A percentile compares a stretch with the other conserved stretches of the same genome.
Evolutionary conservation across 1,284 basidiomycete species (phyloP).

Genomic region (Dichomitus squalens): DNA sequence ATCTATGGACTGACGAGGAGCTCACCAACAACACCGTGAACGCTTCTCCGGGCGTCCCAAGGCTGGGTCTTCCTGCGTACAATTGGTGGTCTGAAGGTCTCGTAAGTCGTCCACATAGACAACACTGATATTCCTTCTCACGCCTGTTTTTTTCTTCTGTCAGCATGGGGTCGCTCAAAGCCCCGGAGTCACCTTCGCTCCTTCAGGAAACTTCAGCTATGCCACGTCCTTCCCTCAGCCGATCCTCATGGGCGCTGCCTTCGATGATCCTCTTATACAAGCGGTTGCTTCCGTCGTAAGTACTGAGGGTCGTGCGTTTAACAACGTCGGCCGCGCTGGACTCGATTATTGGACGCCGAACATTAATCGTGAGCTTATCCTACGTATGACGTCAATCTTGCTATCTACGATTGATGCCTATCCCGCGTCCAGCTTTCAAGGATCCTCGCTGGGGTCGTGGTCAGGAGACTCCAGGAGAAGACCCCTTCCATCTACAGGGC

Average conservation of each 20-base stretch:
- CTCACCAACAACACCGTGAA: conserved; percentile 53
- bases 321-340: conserved; percentile 51
- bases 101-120: conserved; percentile 32
- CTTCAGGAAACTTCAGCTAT: conserved; percentile 51
- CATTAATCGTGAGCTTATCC: conserved; percentile 43
- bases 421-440: conserved; percentile 41
- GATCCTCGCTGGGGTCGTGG: conserved; percentile 64
- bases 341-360: conserved; percentile 61
- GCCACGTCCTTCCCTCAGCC: conserved; percentile 58
- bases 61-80: conserved; percentile 52
- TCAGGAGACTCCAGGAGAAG: conserved; percentile 49
- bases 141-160: not conserved
- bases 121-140: not conserved
- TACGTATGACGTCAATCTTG: not conserved
- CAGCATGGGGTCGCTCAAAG: conserved; percentile 54
- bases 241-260: conserved; percentile 38
- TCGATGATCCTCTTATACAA: conserved; percentile 53
- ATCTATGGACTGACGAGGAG: conserved; percentile 50
- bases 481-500: conserved; percentile 52
- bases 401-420: not conserved
- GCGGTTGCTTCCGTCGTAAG: conserved; percentile 50
- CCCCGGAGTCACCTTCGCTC: conserved; percentile 52
- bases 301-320: conserved; percentile 59
- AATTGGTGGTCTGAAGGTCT: conserved; percentile 59
- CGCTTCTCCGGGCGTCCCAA: conserved; percentile 50